These are phyloP conservation scores for Leucosporidium creatinivorum DNA, from an alignment of 768 basidiomycete genomes.

Conservation along the genomic window DNA sequence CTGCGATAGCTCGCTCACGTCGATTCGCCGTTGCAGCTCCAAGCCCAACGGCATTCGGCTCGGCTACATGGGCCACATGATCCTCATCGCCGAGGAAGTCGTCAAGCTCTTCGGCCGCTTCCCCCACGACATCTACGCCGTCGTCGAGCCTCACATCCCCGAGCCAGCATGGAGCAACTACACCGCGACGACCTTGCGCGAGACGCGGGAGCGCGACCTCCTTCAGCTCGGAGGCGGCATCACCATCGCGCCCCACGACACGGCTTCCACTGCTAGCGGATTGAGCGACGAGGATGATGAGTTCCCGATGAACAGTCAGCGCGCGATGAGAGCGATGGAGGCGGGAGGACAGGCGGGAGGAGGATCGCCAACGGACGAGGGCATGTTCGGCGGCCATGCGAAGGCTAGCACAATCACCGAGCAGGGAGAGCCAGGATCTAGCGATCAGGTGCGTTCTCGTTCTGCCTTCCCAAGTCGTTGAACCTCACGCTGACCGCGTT, in stretches of 20 bases:
- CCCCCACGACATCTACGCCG: slow-evolving; percentile 64
- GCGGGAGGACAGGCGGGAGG: slow-evolving; percentile 8
- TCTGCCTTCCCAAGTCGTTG: background rate
- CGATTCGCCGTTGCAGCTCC: background rate
- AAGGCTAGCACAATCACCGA: slow-evolving; percentile 47
- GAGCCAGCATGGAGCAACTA: slow-evolving; percentile 82
- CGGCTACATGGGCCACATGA: slow-evolving; percentile 95
- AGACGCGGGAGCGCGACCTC: slow-evolving; percentile 75
- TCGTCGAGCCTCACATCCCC: slow-evolving; percentile 62
- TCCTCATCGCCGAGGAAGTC: slow-evolving; percentile 89
- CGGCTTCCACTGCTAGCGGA: slow-evolving; percentile 13
- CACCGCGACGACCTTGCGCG: slow-evolving; percentile 72
- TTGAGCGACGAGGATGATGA: slow-evolving; percentile 36
- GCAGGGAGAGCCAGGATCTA: slow-evolving; percentile 47
- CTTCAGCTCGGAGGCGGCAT: slow-evolving; percentile 64
- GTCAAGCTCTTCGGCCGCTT: slow-evolving; percentile 81
- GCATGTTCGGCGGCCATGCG: slow-evolving; percentile 8
- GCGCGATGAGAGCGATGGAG: slow-evolving; percentile 19
- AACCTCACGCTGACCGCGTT: background rate
- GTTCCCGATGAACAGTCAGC: slow-evolving; percentile 32
- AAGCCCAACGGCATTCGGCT: slow-evolving; percentile 45
- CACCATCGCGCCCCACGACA: slow-evolving; percentile 10
- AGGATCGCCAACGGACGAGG: slow-evolving; percentile 25
- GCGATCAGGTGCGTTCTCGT: slow-evolving; percentile 46
- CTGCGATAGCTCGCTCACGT: slow-evolving; percentile 48